Evolutionary conservation across 2,329 filamentous ascomycete species (phyloP).

Genomic region (Myriosclerotinia scirpicola): DNA sequence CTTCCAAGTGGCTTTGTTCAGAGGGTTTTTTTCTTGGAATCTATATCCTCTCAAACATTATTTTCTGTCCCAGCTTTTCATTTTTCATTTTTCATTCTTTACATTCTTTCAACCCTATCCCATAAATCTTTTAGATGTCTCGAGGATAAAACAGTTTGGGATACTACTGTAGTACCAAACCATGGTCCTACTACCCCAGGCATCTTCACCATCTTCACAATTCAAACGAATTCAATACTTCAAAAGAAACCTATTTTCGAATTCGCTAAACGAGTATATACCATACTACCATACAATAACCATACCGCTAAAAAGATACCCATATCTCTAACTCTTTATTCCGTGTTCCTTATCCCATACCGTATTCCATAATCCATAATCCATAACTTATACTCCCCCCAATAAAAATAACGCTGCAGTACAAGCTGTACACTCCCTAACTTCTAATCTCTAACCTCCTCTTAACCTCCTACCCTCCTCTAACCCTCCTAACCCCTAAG

Average conservation of each 20-base stretch:
- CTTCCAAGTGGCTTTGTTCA: too few relatives aligned
- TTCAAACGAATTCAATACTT: background rate
- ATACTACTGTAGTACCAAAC: too few relatives aligned
- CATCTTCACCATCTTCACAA: background rate
- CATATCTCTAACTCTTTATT: background rate
- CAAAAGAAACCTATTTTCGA: background rate
- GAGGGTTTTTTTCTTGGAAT: too few relatives aligned
- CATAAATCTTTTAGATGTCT: too few relatives aligned
- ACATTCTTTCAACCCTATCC: too few relatives aligned
- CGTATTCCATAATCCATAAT: background rate
- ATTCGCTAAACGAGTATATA: background rate
- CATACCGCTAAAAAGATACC: background rate
- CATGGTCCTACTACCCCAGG: too few relatives aligned
- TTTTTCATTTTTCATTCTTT: too few relatives aligned
- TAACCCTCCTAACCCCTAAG: background rate
- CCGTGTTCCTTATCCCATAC: background rate
- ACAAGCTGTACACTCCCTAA: background rate
- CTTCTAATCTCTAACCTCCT: background rate
- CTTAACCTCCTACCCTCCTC: too few relatives aligned
- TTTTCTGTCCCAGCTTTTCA: too few relatives aligned
- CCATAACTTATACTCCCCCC: background rate
- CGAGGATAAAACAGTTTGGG: too few relatives aligned
- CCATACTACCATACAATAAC: background rate
- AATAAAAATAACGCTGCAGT: background rate
- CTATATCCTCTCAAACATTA: too few relatives aligned